Conservation (phyloP, 257 asterid species). For the Nicotiana obtusifolia region DNA sequence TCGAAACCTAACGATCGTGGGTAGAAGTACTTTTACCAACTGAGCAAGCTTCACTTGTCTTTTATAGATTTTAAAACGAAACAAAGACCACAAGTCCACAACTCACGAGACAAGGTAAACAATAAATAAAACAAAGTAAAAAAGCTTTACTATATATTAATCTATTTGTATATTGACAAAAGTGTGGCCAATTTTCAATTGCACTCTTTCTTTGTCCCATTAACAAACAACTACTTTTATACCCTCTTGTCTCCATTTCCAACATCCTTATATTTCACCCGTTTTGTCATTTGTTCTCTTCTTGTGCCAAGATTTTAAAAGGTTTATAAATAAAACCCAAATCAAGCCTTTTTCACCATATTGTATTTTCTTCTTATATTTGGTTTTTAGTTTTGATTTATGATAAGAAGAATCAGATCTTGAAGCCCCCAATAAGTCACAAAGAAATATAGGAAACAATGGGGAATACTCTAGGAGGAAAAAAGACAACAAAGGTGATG, state of each 20-base stretch:
- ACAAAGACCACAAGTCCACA: background rate
- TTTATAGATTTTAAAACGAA: background rate
- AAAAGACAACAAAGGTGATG: constrained; percentile 61
- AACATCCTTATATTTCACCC: constrained; percentile 13
- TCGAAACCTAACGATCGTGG: too few relatives aligned
- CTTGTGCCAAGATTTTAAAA: background rate
- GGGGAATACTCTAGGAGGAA: constrained; percentile 80
- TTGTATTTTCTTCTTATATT: background rate
- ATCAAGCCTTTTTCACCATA: background rate
- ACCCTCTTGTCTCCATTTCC: constrained; percentile 22
- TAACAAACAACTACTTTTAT: background rate
- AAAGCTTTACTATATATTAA: too few relatives aligned
- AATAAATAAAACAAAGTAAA: background rate
- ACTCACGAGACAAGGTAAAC: background rate
- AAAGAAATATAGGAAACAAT: constrained; percentile 10
- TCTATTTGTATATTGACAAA: background rate
- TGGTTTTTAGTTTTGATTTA: background rate
- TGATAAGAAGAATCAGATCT: background rate
- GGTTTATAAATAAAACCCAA: background rate
- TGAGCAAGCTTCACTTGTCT: too few relatives aligned
- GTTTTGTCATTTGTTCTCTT: background rate
- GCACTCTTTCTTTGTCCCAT: constrained; percentile 51
- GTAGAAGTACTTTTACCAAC: too few relatives aligned
- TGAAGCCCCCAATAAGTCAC: background rate
- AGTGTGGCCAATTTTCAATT: constrained; percentile 30